Conservation (phyloP, 768 basidiomycete genomes). For the Guyanaporus albipodus region DNA sequence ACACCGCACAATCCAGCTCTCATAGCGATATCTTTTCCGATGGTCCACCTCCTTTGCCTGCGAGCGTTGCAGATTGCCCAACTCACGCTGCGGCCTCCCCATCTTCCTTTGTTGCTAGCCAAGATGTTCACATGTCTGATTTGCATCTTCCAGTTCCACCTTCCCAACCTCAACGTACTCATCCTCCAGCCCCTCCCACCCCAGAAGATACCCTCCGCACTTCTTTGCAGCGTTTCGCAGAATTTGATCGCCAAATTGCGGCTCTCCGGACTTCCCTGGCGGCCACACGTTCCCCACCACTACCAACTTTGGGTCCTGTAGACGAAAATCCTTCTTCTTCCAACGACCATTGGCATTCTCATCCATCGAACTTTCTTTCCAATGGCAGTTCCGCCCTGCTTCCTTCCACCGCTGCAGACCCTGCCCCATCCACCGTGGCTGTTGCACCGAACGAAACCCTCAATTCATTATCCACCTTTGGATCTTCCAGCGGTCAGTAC, state of each 20-base stretch:
- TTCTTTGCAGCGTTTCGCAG: conserved; percentile 49
- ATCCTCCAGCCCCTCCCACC: conserved; percentile 11
- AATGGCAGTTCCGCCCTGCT: conserved; percentile 1
- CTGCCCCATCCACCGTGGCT: conserved; percentile 8
- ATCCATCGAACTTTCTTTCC: conserved; percentile 20
- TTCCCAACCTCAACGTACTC: conserved; percentile 11
- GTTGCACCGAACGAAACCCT: conserved; percentile 8
- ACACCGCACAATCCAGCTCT: conserved; percentile 34
- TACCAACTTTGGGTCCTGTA: conserved; percentile 21
- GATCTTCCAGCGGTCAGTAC: conserved; percentile 22
- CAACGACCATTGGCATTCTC: conserved; percentile 17
- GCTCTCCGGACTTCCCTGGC: conserved; percentile 41
- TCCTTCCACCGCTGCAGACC: conserved; percentile 3
- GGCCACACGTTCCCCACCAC: conserved; percentile 24
- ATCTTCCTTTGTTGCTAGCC: conserved; percentile 40
- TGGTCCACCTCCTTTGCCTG: conserved; percentile 12
- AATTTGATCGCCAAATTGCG: conserved; percentile 52
- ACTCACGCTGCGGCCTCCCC: conserved; percentile 18
- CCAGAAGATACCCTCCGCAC: conserved; percentile 39
- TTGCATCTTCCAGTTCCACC: conserved; percentile 24
- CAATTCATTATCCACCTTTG: conserved; percentile 17
- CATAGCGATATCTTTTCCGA: conserved; percentile 28
- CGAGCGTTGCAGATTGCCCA: conserved; percentile 16
- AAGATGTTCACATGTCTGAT: conserved; percentile 52
- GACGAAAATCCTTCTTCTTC: conserved; percentile 15